Evolutionary conservation across 371 early-diverging fungal genomes (phyloP).

Genomic region (Dinochytrium kinnereticum): DNA sequence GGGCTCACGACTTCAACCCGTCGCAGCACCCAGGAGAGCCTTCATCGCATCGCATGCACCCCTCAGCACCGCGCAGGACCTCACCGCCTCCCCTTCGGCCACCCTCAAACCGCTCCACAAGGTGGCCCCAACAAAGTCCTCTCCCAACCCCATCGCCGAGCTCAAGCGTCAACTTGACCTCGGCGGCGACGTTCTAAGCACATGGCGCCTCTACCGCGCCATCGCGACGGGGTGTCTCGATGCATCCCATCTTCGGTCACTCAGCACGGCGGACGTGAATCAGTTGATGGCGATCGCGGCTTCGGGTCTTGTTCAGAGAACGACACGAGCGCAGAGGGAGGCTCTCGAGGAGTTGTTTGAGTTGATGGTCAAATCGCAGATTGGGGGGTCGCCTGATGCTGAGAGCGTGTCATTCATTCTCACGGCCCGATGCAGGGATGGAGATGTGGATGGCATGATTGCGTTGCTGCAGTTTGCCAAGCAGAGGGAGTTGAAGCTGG

Average conservation of each 20-base stretch:
- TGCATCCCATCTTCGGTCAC: not conserved
- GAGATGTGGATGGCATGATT: constrained; percentile 10
- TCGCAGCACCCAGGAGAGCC: too few relatives aligned
- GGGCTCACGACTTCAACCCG: too few relatives aligned
- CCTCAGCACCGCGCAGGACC: too few relatives aligned
- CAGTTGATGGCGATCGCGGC: not conserved
- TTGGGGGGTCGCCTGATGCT: not conserved
- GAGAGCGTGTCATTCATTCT: not conserved
- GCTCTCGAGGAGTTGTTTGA: not conserved
- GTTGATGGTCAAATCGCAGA: not conserved
- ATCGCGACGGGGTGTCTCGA: not conserved
- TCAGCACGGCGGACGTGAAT: not conserved
- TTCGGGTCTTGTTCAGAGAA: not conserved
- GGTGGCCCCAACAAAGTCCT: too few relatives aligned
- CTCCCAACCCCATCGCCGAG: not conserved
- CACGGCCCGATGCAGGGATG: not conserved
- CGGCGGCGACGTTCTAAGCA: not conserved
- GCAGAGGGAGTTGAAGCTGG: not conserved
- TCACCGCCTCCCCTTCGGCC: too few relatives aligned
- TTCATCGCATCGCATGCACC: too few relatives aligned
- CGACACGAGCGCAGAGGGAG: not conserved
- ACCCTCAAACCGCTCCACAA: too few relatives aligned
- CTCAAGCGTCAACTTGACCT: not conserved
- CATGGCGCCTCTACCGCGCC: not conserved
- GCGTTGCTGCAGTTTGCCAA: not conserved